Percentiles rank a stretch among this genome's conserved stretches.
phyloP scores from a whole-genome alignment of 208 protist genomes.

The Acanthamoeba rhysodes region DNA sequence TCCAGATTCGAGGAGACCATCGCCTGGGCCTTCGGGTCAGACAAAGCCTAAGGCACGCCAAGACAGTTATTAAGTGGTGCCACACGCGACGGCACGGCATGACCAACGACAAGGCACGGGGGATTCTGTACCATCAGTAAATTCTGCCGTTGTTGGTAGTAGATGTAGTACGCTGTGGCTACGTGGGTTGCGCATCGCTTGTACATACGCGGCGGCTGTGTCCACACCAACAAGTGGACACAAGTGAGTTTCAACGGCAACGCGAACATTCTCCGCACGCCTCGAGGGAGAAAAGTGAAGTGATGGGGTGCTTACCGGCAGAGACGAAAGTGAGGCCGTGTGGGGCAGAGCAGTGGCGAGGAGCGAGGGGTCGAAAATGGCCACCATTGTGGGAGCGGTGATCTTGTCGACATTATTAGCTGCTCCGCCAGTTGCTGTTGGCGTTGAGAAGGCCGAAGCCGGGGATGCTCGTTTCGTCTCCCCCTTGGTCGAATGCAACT shows the following conservation, averaged over 20 bases:
- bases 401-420: neutral
- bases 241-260: too few relatives aligned
- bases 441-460: neutral
- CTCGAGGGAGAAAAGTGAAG: neutral
- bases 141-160: slow-evolving; percentile 65
- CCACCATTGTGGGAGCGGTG: neutral
- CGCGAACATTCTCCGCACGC: neutral
- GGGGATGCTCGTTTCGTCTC: neutral
- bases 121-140: neutral
- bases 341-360: neutral
- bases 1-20: neutral
- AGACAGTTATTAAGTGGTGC: neutral
- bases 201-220: slow-evolving; percentile 38
- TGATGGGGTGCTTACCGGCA: neutral
- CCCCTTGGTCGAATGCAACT: neutral
- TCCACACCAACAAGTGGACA: too few relatives aligned
- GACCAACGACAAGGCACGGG: neutral
- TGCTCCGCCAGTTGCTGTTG: neutral
- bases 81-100: neutral
- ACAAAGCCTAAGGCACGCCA: too few relatives aligned
- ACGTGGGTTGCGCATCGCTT: slow-evolving; percentile 77
- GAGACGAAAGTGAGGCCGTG: neutral
- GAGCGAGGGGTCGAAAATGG: neutral
- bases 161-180: slow-evolving; percentile 70
- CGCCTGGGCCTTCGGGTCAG: neutral